phyloP scores from a whole-genome alignment of 2,329 filamentous ascomycete species.

The Chrysosporium keratinophilum region DNA sequence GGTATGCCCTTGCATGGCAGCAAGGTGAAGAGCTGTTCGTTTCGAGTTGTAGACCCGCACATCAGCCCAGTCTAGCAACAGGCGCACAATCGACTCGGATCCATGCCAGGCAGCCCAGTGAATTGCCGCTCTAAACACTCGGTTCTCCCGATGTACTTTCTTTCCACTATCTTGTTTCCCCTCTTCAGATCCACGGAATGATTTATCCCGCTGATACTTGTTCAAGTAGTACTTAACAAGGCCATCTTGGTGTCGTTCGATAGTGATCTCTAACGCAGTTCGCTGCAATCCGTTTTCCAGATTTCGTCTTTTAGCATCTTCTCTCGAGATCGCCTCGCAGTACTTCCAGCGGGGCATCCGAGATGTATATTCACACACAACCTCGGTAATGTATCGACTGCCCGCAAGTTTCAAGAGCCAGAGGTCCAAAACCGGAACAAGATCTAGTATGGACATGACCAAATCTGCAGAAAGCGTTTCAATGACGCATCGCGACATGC shows the following conservation, averaged over 20 bases:
- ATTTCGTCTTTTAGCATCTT: background rate
- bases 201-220: background rate
- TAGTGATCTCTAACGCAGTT: constrained; percentile 10
- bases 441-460: constrained; percentile 1
- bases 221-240: constrained; percentile 1
- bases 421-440: constrained; percentile 11
- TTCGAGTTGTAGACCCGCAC: background rate
- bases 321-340: background rate
- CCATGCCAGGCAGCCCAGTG: constrained; percentile 9
- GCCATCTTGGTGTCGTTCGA: constrained; percentile 6
- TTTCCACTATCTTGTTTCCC: background rate
- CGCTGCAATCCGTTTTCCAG: background rate
- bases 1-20: constrained; percentile 3
- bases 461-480: constrained; percentile 1
- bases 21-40: constrained; percentile 8
- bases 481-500: background rate
- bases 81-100: constrained; percentile 3
- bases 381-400: constrained; percentile 8
- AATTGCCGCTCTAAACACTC: background rate
- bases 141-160: background rate
- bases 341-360: background rate
- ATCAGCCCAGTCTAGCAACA: constrained; percentile 4
- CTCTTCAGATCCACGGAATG: background rate
- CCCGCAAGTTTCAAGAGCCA: constrained; percentile 8
- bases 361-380: constrained; percentile 6